Conservation (phyloP, 2,329 filamentous ascomycete species). For the Alternaria panax region DNA sequence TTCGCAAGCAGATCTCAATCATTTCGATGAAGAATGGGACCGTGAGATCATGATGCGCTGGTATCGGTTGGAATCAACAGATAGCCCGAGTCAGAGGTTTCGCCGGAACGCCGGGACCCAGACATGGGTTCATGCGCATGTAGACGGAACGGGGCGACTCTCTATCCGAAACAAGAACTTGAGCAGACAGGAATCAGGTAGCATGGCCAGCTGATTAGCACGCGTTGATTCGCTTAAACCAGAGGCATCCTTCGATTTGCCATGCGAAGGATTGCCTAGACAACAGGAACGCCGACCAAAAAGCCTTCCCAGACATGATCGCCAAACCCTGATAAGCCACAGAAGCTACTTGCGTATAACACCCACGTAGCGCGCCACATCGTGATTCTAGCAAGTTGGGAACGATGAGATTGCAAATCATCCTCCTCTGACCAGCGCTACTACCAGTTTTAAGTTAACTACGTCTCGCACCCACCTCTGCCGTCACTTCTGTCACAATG, state of each 20-base stretch:
- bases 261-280: neutral
- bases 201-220: neutral
- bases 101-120: neutral
- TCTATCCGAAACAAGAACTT: neutral
- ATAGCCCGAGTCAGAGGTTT: neutral
- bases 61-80: neutral
- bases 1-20: slow-evolving; percentile 6
- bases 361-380: neutral
- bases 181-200: neutral
- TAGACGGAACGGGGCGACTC: neutral
- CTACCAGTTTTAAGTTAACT: neutral
- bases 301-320: neutral
- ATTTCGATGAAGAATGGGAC: neutral
- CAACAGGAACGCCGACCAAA: neutral
- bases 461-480: accelerated
- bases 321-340: neutral
- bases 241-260: neutral
- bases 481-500: neutral
- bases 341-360: neutral
- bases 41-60: neutral
- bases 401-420: neutral
- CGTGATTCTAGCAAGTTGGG: neutral
- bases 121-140: neutral
- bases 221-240: neutral
- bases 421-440: neutral